Conservation (phyloP, 805 yeast genomes). For the Blastobotrys attinorum region DNA sequence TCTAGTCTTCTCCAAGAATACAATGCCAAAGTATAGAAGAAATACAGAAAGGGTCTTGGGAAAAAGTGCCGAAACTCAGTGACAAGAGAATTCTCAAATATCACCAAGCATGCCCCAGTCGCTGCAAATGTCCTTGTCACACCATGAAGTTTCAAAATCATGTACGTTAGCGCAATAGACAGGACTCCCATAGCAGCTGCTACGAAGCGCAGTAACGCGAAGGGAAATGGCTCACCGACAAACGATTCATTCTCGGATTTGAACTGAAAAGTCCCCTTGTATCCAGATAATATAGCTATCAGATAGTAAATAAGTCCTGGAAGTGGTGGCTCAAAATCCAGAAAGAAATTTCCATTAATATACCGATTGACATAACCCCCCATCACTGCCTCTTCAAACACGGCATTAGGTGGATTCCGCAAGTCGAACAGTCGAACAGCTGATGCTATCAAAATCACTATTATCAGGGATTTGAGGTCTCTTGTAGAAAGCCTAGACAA, state of each 20-base stretch:
- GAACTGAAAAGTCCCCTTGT: constrained; percentile 29
- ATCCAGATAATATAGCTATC: constrained; percentile 34
- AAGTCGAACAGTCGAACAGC: constrained; percentile 9
- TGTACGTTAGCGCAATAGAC: constrained; percentile 37
- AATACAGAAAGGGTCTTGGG: constrained; percentile 24
- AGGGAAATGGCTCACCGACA: constrained; percentile 26
- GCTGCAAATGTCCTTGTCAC: constrained; percentile 37
- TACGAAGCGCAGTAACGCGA: constrained; percentile 37
- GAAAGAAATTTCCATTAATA: constrained; percentile 40
- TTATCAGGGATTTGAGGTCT: constrained; percentile 1
- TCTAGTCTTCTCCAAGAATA: constrained; percentile 36
- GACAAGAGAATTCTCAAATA: constrained; percentile 46
- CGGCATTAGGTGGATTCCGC: constrained; percentile 11
- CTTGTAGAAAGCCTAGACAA: background rate
- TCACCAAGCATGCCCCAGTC: constrained; percentile 36
- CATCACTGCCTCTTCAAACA: constrained; percentile 16
- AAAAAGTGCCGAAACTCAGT: constrained; percentile 39
- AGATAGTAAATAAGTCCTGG: constrained; percentile 37
- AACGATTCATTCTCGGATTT: constrained; percentile 27
- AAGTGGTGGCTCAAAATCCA: constrained; percentile 53
- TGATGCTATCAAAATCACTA: constrained; percentile 4
- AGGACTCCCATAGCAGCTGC: constrained; percentile 39
- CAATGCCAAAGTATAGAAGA: constrained; percentile 29
- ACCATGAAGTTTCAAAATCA: constrained; percentile 38
- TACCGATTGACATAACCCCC: constrained; percentile 30